Conservation (phyloP, 2,329 filamentous ascomycete species). For the Penicillium paneum region DNA sequence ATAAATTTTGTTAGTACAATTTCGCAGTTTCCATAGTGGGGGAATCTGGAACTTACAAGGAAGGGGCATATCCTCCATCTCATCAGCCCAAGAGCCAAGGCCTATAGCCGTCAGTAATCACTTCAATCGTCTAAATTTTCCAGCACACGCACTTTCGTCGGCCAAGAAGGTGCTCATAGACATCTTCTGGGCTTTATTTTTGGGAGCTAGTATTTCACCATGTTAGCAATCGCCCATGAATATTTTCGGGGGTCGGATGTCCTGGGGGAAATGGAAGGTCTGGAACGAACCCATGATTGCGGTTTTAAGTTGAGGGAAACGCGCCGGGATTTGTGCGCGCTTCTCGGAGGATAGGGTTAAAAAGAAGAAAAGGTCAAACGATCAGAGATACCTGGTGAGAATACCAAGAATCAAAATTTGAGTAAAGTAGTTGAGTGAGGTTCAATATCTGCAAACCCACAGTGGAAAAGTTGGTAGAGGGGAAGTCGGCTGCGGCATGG, state of each 20-base stretch:
- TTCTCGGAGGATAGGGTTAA: conserved; percentile 30
- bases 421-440: conserved; percentile 20
- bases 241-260: not conserved
- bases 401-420: conserved; percentile 22
- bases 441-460: conserved; percentile 18
- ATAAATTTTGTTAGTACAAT: conserved; percentile 15
- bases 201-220: conserved; percentile 55
- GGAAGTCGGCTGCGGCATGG: conserved; percentile 27
- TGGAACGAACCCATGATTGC: conserved; percentile 59
- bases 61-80: conserved; percentile 83
- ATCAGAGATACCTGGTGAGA: conserved; percentile 16
- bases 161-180: conserved; percentile 93
- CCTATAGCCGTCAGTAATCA: conserved; percentile 47
- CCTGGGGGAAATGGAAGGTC: conserved; percentile 10
- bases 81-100: conserved; percentile 95
- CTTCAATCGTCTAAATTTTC: conserved; percentile 3
- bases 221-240: not conserved
- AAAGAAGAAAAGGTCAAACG: conserved; percentile 21
- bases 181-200: conserved; percentile 95
- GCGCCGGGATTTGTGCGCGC: conserved; percentile 43
- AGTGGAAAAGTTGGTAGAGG: conserved; percentile 28
- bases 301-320: conserved; percentile 40
- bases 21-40: conserved; percentile 7
- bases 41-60: conserved; percentile 58
- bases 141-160: conserved; percentile 70